phyloP scores from a whole-genome alignment of 352 stramenopile species.

The Globisporangium canariense region DNA sequence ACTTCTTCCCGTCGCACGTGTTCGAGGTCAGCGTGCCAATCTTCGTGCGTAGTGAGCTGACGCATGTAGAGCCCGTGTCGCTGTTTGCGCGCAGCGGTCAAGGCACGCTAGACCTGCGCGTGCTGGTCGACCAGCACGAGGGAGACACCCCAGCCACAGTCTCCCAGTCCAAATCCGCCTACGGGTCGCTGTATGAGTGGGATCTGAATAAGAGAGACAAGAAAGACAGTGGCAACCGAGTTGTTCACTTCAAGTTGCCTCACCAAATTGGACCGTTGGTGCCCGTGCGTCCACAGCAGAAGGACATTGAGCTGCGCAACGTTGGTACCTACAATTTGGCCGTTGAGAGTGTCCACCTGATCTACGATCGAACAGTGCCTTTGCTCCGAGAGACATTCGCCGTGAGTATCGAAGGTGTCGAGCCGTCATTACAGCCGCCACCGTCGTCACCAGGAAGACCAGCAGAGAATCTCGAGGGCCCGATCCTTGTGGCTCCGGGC shows the following conservation, averaged over 20 bases:
- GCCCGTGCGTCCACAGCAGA: background rate
- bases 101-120: constrained; percentile 27
- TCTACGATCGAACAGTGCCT: background rate
- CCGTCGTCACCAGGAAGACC: background rate
- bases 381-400: constrained; percentile 5
- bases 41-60: constrained; percentile 64
- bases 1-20: constrained; percentile 48
- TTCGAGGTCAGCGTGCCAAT: constrained; percentile 27
- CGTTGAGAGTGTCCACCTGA: background rate
- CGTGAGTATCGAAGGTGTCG: background rate
- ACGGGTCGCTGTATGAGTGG: background rate
- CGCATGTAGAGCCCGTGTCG: constrained; percentile 50
- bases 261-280: background rate
- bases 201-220: background rate
- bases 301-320: constrained; percentile 8
- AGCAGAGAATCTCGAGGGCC: background rate
- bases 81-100: constrained; percentile 40
- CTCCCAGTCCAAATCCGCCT: background rate
- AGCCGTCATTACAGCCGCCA: background rate
- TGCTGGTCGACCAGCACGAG: background rate
- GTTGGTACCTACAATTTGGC: constrained; percentile 4
- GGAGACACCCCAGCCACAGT: background rate
- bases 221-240: background rate
- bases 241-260: constrained; percentile 6
- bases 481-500: background rate